Conservation (phyloP, 2,329 filamentous ascomycete genomes). For the Diaporthe capsici region DNA sequence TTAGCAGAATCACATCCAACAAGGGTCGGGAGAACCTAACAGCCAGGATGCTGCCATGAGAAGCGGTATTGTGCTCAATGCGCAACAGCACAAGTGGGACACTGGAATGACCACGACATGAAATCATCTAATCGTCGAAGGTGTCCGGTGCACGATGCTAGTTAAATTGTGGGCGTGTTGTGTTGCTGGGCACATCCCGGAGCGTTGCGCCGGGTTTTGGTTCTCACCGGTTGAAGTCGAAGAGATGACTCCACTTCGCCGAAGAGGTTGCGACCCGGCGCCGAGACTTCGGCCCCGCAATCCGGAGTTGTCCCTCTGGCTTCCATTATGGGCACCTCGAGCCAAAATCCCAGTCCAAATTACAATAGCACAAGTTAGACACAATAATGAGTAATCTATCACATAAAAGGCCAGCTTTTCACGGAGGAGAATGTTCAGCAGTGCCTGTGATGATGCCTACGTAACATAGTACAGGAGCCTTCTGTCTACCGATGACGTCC, state of each 20-base stretch:
- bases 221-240: background rate
- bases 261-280: background rate
- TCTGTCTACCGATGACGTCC: background rate
- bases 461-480: background rate
- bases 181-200: background rate
- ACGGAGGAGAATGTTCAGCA: background rate
- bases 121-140: background rate
- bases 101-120: background rate
- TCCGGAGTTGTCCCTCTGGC: background rate
- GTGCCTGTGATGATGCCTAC: background rate
- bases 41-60: background rate
- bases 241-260: background rate
- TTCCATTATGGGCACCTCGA: too few species aligned
- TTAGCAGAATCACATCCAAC: background rate
- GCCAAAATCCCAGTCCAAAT: background rate
- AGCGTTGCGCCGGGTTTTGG: background rate
- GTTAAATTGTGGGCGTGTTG: background rate
- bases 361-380: accelerated
- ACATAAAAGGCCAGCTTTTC: background rate
- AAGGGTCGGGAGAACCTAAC: background rate
- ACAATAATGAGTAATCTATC: background rate
- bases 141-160: background rate
- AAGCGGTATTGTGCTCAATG: background rate
- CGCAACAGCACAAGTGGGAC: background rate
- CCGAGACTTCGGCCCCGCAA: conserved; percentile 9